Percentiles rank a stretch among this genome's conserved stretches.
These are phyloP conservation scores for Mallotus japonicus DNA, from an alignment of 441 rosid genomes.

Conservation along the genomic window DNA sequence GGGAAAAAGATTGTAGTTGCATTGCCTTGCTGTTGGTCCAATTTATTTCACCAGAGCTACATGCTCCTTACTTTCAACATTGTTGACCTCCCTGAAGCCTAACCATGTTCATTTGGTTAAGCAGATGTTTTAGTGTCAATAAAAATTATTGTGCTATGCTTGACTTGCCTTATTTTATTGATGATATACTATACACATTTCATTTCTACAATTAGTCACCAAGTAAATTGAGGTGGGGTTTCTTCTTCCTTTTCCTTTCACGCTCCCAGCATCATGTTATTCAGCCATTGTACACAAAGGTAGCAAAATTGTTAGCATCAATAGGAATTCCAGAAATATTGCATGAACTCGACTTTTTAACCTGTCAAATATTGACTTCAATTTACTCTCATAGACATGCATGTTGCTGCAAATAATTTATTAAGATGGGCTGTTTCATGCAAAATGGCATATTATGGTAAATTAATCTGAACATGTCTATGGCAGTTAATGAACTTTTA, in stretches of 20 bases:
- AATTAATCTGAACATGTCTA: too few species aligned
- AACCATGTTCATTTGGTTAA: neutral
- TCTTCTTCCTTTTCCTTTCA: neutral
- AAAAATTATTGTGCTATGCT: neutral
- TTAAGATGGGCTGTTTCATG: too few species aligned
- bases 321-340: neutral
- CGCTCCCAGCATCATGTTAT: neutral
- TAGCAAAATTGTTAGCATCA: neutral
- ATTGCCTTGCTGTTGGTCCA: neutral
- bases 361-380: neutral
- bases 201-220: neutral
- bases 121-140: constrained; percentile 5
- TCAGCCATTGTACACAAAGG: neutral
- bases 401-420: too few species aligned
- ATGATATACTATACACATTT: neutral
- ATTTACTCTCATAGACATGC: neutral
- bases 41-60: neutral
- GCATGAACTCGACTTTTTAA: neutral
- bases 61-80: neutral
- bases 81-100: neutral
- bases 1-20: neutral
- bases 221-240: neutral
- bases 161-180: neutral
- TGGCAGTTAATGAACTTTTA: neutral
- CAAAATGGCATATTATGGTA: too few species aligned